Base-by-base conservation (phyloP, 1,139 yeast genomes). In the Geotrichum bryndzae region DNA sequence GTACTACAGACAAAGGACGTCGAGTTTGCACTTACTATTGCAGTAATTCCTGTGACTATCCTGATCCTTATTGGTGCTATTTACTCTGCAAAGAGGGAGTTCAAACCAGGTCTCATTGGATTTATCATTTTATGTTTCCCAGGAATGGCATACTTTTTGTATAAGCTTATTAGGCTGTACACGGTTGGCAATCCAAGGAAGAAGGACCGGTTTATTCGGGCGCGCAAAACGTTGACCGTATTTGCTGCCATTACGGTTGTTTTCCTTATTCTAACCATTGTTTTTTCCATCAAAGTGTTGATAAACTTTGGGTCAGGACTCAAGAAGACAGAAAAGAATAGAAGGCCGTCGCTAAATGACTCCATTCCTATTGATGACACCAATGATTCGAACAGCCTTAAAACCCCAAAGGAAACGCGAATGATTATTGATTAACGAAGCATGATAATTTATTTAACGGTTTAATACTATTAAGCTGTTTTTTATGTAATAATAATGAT, bases 121-220 rank as follows among this genome's bases (percentile, higher is more conserved):
- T 72, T 81, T 46, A 67, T 79, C 2, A 58, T 72, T 4, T 64
- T 78, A 25, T 81, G 78, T 63, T 62, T 76, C 8, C 76, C 78
- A 18, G 84, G 82, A 0, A 70, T 80, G 68, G 84, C 82, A 0
- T 82, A 82, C 68, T 81, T 82, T 58, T 65, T 82, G 45, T 82
- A 80, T 74, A 82, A 82, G 68, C 74, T 80, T 63, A 77, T 82
- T 51, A 70, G 85, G 54, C 74, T 82, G 68, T 82, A 75, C 69
- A 75, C 76, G 81, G 53, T 83, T 79, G 2, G 68, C 70, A 48
- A 55, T n/a, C 52, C 57, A n/a, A 48, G n/a, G 8, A 46, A 73
- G 38, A 48, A 48, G 38, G 41, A 22, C 29, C 53, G 72, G 54
- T 82, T 82, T 68, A 74, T 79, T 62, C 80, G 83, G 1, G 83